These are phyloP conservation scores for Xylariaceae sp. DNA, from an alignment of 2,329 filamentous ascomycete species.

Conservation along the genomic window DNA sequence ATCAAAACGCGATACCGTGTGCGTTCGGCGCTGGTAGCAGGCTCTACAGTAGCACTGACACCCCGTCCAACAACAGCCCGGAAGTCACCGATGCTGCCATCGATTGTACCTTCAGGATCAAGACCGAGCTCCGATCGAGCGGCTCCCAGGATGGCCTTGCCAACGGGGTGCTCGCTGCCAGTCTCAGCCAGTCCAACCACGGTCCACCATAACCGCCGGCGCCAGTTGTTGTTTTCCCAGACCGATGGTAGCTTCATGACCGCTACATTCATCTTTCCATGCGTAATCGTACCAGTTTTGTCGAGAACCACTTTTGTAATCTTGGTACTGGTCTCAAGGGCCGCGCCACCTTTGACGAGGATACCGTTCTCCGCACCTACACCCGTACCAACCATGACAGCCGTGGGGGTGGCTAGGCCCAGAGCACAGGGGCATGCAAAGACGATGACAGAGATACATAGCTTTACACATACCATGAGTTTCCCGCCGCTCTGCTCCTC, in stretches of 20 bases:
- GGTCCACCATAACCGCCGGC: conserved; percentile 85
- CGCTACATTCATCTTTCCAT: conserved; percentile 92
- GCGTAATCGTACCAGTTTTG: conserved; percentile 92
- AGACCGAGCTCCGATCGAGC: conserved; percentile 73
- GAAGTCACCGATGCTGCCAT: conserved; percentile 83
- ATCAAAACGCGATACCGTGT: conserved; percentile 73
- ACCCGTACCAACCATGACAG: conserved; percentile 98
- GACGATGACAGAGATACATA: conserved; percentile 97
- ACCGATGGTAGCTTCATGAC: conserved; percentile 58
- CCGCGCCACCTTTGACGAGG: conserved; percentile 92
- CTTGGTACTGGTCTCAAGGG: conserved; percentile 83
- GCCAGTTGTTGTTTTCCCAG: conserved; percentile 66
- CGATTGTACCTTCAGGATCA: conserved; percentile 65
- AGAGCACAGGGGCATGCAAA: conserved; percentile 96
- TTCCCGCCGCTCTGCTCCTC: conserved; percentile 78
- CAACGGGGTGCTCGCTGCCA: conserved; percentile 92
- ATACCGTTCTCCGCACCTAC: conserved; percentile 94
- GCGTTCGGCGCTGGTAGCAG: conserved; percentile 61
- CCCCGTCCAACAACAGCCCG: conserved; percentile 77
- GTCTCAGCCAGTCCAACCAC: conserved; percentile 91
- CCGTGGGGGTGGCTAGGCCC: conserved; percentile 91
- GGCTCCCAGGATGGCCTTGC: conserved; percentile 73
- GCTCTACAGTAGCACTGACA: conserved; percentile 76
- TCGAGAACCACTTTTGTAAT: conserved; percentile 87
- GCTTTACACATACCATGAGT: conserved; percentile 92